Evolutionary conservation across 2,329 filamentous ascomycete genomes (phyloP), one percentile per base, ranked within the genome.

Genomic region (Cladosporium velox): DNA sequence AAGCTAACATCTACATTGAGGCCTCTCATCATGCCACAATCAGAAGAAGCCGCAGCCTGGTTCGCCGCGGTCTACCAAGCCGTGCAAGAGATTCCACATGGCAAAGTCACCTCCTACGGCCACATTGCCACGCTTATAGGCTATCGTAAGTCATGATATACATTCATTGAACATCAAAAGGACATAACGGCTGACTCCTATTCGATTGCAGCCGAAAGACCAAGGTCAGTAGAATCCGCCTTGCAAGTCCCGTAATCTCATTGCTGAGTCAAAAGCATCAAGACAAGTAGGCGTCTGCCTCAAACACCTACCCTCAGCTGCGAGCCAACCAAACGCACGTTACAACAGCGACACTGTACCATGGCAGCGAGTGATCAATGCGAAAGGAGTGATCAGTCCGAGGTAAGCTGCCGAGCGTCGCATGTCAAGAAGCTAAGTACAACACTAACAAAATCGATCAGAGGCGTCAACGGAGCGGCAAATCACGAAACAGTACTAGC

Each of bases 361-460:
- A 0, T 98, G 94, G 94, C 94, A 98, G 81, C 84, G 95, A 66
- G 91, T 98, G 67, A 90, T 98, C 76, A 97, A 94, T 77, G 82
- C 91, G 15, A 94, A 91, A 78, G 93, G 94, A 26, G 83, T 87
- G 67, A 96, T 98, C 71, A 96, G 93, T 54, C 91, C 91, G 8
- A 87, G 93, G 92, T 94, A 74, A 71, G 81, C 28, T 14, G 1
- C 18, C n/a, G 14, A 24, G 7, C 0, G 21, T 21, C 41, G 41
- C 32, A 21, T 54, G 2, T 5, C 11, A 15, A 2, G 1, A n/a
- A 18, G 28, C 14, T 14, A 21, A 38, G 18, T 47, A 54, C 4
- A 12, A 21, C 15, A 64, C 65, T 67, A 55, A 67, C 57, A 24
- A 14, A 7, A 49, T 10, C 18, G 7, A 66, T 10, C 28, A 77